A percentile compares a stretch with the other conserved stretches of the same genome.
Evolutionary conservation across 73 alveolate species (phyloP).

Genomic region (Urostyla sp.): DNA sequence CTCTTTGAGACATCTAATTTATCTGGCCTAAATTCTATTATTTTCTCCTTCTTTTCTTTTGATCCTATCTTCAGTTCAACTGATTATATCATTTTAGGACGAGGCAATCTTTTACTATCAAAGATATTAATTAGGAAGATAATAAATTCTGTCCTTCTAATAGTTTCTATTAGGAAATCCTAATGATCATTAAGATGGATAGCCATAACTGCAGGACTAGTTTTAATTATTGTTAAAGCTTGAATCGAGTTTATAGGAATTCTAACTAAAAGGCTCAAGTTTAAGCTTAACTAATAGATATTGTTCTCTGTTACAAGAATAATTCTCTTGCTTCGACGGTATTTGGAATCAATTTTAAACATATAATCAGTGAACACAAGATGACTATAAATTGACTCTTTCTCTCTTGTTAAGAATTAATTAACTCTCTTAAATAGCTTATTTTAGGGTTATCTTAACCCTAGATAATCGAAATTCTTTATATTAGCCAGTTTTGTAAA

Average conservation of each 20-base stretch:
- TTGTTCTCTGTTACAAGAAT: constrained; percentile 43
- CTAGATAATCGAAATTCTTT: constrained; percentile 64
- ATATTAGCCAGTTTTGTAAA: constrained; percentile 33
- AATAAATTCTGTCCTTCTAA: constrained; percentile 64
- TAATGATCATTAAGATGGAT: constrained; percentile 48
- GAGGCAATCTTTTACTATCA: constrained; percentile 30
- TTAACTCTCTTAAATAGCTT: constrained; percentile 54
- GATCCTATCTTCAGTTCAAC: constrained; percentile 40
- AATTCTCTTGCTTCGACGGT: constrained; percentile 35
- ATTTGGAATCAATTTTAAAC: constrained; percentile 33
- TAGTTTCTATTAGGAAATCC: constrained; percentile 59
- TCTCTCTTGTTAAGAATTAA: constrained; percentile 49
- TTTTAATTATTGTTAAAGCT: constrained; percentile 57
- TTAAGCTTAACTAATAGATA: constrained; percentile 51
- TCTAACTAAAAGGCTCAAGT: constrained; percentile 47
- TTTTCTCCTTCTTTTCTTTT: constrained; percentile 34
- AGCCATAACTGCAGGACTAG: constrained; percentile 56
- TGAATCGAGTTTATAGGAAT: constrained; percentile 42
- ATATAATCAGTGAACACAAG: constrained; percentile 57
- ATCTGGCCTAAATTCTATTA: constrained; percentile 60
- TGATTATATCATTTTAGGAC: constrained; percentile 38
- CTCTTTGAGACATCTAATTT: constrained; percentile 2
- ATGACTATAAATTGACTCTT: background rate
- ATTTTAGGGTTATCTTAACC: constrained; percentile 19
- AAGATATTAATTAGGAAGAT: constrained; percentile 49